Percentiles rank a stretch among this genome's conserved stretches.
These are phyloP conservation scores for Micractinium conductrix DNA, from an alignment of 139 green algal genomes.

Conservation along the genomic window DNA sequence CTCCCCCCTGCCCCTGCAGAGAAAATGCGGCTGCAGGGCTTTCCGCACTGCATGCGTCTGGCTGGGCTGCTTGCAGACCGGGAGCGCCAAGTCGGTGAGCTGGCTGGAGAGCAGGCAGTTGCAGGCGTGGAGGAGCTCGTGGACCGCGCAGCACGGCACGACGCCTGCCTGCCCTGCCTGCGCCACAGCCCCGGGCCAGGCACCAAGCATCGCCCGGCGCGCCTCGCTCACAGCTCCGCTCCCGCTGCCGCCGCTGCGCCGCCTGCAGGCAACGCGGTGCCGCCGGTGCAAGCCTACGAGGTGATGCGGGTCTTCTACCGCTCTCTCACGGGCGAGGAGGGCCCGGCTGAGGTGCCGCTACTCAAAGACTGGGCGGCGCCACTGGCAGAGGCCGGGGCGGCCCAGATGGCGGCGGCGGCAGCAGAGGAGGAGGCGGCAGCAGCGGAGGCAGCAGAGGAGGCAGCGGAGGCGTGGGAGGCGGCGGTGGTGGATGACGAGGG, in stretches of 20 bases:
- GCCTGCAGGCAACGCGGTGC: conserved; percentile 17
- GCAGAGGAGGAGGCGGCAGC: neutral
- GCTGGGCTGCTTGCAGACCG: neutral
- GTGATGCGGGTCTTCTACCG: neutral
- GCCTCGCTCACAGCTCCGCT: neutral
- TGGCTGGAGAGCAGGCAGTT: neutral
- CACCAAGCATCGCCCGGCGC: neutral
- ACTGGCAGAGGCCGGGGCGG: neutral
- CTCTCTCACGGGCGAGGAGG: neutral
- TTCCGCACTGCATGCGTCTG: neutral
- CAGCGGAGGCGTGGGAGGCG: neutral
- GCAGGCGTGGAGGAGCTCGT: neutral
- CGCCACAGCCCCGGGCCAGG: too few species aligned
- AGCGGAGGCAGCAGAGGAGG: neutral
- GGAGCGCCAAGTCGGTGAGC: conserved; percentile 18
- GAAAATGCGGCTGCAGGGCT: conserved; percentile 10
- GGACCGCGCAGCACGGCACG: neutral
- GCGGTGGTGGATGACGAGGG: neutral
- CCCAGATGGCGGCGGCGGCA: neutral
- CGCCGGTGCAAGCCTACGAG: neutral
- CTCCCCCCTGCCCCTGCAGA: conserved; percentile 11
- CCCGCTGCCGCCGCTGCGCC: neutral
- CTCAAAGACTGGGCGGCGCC: neutral
- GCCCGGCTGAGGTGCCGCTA: neutral
- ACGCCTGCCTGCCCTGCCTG: too few species aligned